Percentiles rank a stretch among this genome's conserved stretches.
Evolutionary conservation across 1,284 basidiomycete species (phyloP).

Genomic region (Volvariella volvacea): DNA sequence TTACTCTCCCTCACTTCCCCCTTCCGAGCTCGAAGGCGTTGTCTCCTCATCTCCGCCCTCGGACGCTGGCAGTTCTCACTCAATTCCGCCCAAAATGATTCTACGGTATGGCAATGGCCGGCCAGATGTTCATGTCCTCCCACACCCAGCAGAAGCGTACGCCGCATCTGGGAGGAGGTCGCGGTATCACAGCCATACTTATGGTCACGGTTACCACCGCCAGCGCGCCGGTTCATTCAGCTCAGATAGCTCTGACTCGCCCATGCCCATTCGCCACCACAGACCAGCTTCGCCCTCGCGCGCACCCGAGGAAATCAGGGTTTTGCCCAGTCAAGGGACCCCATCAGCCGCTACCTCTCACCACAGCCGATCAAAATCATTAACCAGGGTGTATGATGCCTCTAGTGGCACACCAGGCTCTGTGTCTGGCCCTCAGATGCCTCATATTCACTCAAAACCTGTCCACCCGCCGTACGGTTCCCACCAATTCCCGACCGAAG

Average conservation of each 20-base stretch:
- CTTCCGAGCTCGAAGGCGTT: constrained; percentile 43
- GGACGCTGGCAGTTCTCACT: constrained; percentile 57
- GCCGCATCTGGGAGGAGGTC: constrained; percentile 8
- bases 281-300: background rate
- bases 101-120: constrained; percentile 59
- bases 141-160: constrained; percentile 18
- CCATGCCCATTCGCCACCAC: background rate
- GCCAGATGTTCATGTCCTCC: constrained; percentile 50
- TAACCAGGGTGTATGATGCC: constrained; percentile 26
- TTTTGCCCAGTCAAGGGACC: constrained; percentile 6
- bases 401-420: constrained; percentile 5
- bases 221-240: constrained; percentile 10
- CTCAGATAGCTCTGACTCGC: background rate
- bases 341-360: constrained; percentile 14
- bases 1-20: constrained; percentile 53
- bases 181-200: constrained; percentile 1
- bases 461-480: constrained; percentile 11
- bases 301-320: constrained; percentile 6
- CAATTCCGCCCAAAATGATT: constrained; percentile 64
- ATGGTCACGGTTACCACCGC: constrained; percentile 11
- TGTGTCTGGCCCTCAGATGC: constrained; percentile 16
- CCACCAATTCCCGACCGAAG: constrained; percentile 8
- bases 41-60: constrained; percentile 43
- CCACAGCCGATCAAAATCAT: constrained; percentile 33
- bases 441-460: constrained; percentile 15